Base-by-base conservation (phyloP, 441 rosid species). In the Bocquillonia castaneifolia region DNA sequence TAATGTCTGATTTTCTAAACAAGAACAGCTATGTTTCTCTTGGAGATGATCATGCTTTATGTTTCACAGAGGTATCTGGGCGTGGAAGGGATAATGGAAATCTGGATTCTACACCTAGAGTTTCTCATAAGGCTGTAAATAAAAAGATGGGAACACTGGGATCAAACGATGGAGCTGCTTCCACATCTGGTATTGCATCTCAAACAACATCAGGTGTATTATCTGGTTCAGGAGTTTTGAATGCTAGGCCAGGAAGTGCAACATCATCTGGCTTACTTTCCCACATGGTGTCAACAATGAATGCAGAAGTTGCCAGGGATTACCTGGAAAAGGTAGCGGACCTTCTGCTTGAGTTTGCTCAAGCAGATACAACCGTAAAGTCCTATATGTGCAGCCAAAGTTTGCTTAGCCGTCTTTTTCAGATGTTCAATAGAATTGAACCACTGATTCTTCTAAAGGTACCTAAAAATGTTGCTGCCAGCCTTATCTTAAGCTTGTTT, bases 281-380 rank as follows among this genome's bases (percentile, higher is more conserved):
- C 70, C 90, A 87, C 70, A 82, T 88, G 94, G 98, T 90, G 69
- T 84, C 92, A n/a, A 81, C 94, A 32, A 76, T 84, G 74, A 87
- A 86, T 79, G 91, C 95, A 44, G 98, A 92, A 68, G 85, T 84
- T 64, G 89, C 99, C 18, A 80, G 84, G 86, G 96, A 86, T 52
- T 94, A 92, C 82, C 81, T 92, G 76, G 98, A 88, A 82, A 94
- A 88, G 80, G 98, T 92, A 71, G 96, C 98, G 31, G 94, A 92
- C 77, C 88, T 94, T 66, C 86, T 92, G 57, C 95, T 90, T 66
- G 99, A 92, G 88, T 92, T 94, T 88, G 86, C 99, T 54, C 91
- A 89, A 77, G 98, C 99, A 28, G 98, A 90, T 73, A 89, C 98
- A 10, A 79, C 84, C 29, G 99, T 94, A 18, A 94, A 94, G 76